Percentiles rank a stretch among this genome's conserved stretches.
Conservation (phyloP, 73 alveolate genomes). For the Uronychia binucleata region DNA sequence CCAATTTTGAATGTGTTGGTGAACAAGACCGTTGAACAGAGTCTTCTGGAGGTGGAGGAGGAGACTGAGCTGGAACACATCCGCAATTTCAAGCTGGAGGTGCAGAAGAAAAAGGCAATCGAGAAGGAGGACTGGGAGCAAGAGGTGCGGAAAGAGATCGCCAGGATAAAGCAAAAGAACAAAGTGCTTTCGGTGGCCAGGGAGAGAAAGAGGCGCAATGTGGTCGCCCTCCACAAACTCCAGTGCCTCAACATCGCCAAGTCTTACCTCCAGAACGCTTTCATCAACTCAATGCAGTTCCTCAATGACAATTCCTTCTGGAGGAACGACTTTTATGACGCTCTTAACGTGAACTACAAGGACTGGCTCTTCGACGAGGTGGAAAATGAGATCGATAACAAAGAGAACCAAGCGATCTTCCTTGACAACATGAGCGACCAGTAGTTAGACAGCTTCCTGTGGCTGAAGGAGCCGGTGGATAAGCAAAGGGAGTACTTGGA, state of each 20-base stretch:
- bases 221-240: constrained; percentile 62
- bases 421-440: constrained; percentile 12
- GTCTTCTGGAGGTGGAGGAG: constrained; percentile 94
- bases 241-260: constrained; percentile 73
- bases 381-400: constrained; percentile 51
- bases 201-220: constrained; percentile 49
- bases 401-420: constrained; percentile 17
- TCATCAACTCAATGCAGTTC: constrained; percentile 43
- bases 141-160: constrained; percentile 72
- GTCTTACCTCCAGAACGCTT: constrained; percentile 52
- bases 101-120: constrained; percentile 76
- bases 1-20: constrained; percentile 96
- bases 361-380: constrained; percentile 74
- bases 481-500: constrained; percentile 13
- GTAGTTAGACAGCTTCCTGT: constrained; percentile 8
- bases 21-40: constrained; percentile 93
- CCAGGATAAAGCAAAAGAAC: constrained; percentile 69
- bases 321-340: constrained; percentile 67
- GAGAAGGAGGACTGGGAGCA: constrained; percentile 84
- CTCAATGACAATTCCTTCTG: constrained; percentile 62
- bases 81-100: constrained; percentile 85
- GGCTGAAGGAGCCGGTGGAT: constrained; percentile 37
- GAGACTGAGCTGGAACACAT: constrained; percentile 92
- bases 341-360: constrained; percentile 69
- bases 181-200: constrained; percentile 54